Base-by-base conservation (phyloP, 768 basidiomycete species). In the Serendipita indica region DNA sequence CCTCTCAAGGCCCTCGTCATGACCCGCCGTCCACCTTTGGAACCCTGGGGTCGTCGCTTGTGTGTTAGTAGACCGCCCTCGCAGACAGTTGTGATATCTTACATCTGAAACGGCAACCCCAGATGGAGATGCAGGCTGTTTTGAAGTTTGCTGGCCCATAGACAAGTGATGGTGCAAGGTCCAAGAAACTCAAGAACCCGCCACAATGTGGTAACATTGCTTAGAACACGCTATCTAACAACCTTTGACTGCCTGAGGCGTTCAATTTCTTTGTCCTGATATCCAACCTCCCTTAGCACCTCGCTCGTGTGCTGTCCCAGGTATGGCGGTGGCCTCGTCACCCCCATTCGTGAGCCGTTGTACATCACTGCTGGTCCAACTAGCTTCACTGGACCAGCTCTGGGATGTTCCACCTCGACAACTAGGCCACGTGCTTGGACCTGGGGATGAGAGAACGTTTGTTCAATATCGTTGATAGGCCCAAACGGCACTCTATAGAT, bases 371-470 rank as follows among this genome's bases (percentile, higher is more conserved):
- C 80, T 18, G 89, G 86, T 1, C 82, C 83, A 22, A 89, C 85
- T 63, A 91, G 74, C 67, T 84, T 87, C 67, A 92, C 74, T 64
- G 73, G 82, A 4, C 86, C 86, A 20, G 83, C 80, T 46, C 88
- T 75, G 33, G 83, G 80, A 70, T 90, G 89, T 79, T 90, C 80
- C 56, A 94, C 78, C 64, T 91, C 88, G 27, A 85, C 78, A 0
- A 80, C 80, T 37, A 86, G 78, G 57, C 77, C 73, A 52, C 93
- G 77, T 28, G 91, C 90, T 37, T 82, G 66, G 1, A 88, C 89
- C 72, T 89, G 77, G 4, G 90, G 89, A 69, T 96, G 93, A 33
- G 81, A 79, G 66, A 96, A 97, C 2, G 93, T 91, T 69, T 91
- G 82, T 60, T 77, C 67, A 61, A 97, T 89, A 64, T 89, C 84